Evolutionary conservation across 805 yeast genomes (phyloP).

Genomic region (Clavispora asparagi): DNA sequence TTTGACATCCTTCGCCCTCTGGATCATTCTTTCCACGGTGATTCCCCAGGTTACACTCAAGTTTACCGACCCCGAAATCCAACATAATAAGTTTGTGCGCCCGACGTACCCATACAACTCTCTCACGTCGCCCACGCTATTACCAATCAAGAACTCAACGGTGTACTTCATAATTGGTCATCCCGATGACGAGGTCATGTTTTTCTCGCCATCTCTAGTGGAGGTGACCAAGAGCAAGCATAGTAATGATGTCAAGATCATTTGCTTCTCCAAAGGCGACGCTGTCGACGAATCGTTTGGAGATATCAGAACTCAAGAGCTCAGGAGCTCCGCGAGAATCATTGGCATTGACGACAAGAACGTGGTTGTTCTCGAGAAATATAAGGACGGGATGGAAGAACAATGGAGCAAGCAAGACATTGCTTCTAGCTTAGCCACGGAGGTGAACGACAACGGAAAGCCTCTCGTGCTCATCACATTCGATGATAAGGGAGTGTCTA

Average conservation of each 20-base stretch:
- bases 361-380: constrained; percentile 42
- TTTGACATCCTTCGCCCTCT: constrained; percentile 24
- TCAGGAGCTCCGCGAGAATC: constrained; percentile 47
- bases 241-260: constrained; percentile 48
- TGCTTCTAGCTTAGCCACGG: constrained; percentile 26
- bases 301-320: constrained; percentile 51
- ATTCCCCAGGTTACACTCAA: constrained; percentile 33
- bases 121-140: constrained; percentile 29
- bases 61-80: constrained; percentile 25
- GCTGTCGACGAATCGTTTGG: constrained; percentile 65
- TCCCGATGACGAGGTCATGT: constrained; percentile 99
- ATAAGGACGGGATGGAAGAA: constrained; percentile 60
- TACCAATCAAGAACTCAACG: constrained; percentile 27
- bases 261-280: constrained; percentile 77
- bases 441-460: constrained; percentile 16
- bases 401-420: constrained; percentile 56
- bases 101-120: constrained; percentile 31
- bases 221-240: constrained; percentile 44
- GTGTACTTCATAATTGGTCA: constrained; percentile 74
- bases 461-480: constrained; percentile 58
- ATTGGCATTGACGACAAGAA: constrained; percentile 44
- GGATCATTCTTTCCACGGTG: constrained; percentile 36
- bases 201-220: constrained; percentile 75
- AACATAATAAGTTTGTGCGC: constrained; percentile 18
- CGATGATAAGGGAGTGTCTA: constrained; percentile 77